Evolutionary conservation across 228 moss, liverwort and hornwort species (phyloP).

Genomic region (Sphagnum fallax): DNA sequence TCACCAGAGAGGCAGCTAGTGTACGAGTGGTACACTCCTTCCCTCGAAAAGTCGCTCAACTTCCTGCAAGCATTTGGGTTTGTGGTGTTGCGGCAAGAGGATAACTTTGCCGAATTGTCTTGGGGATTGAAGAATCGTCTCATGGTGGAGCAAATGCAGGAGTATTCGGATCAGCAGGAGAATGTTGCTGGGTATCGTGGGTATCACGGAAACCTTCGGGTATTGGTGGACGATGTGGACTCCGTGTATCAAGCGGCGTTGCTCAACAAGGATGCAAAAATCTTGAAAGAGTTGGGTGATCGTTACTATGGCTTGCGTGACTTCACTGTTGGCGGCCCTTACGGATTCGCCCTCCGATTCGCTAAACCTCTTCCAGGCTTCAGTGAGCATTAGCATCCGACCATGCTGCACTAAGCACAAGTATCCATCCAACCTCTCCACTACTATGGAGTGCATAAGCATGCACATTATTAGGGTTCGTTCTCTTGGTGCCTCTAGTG

Average conservation of each 20-base stretch:
- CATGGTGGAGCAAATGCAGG: conserved; percentile 44
- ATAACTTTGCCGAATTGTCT: conserved; percentile 47
- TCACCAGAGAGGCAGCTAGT: conserved; percentile 53
- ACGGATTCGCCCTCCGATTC: conserved; percentile 61
- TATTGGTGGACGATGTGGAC: conserved; percentile 61
- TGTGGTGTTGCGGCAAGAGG: conserved; percentile 33
- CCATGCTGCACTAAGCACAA: too few species aligned
- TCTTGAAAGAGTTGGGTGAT: conserved; percentile 46
- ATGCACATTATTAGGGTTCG: too few species aligned
- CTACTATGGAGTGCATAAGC: too few species aligned
- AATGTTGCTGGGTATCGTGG: conserved; percentile 15
- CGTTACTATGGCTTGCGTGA: conserved; percentile 56
- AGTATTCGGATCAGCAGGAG: neutral
- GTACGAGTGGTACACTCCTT: conserved; percentile 78
- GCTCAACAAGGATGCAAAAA: conserved; percentile 19
- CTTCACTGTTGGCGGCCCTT: conserved; percentile 60
- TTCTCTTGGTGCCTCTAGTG: too few species aligned
- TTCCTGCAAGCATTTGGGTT: conserved; percentile 55
- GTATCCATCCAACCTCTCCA: too few species aligned
- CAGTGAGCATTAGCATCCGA: conserved; percentile 9
- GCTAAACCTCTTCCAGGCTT: conserved; percentile 45
- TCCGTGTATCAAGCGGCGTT: conserved; percentile 29
- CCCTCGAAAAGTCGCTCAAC: conserved; percentile 26
- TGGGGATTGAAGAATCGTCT: conserved; percentile 33
- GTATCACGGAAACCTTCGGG: conserved; percentile 54